phyloP scores from a whole-genome alignment of 2,329 filamentous ascomycete genomes.

The Neurospora sp. region DNA sequence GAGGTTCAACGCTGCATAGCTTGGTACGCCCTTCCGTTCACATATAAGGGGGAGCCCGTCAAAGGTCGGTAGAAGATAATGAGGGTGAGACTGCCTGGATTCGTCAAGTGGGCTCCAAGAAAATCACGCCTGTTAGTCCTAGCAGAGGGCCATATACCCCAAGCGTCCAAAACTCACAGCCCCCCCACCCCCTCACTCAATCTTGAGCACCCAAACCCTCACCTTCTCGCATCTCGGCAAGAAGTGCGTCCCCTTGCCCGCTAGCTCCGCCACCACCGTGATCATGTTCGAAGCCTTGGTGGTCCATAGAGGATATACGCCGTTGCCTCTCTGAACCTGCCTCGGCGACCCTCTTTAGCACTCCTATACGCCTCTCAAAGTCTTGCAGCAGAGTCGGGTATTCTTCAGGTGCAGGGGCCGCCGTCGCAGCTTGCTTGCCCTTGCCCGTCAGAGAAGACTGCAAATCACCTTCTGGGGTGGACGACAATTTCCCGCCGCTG shows the following conservation, averaged over 20 bases:
- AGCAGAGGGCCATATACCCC: neutral
- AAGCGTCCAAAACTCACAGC: neutral
- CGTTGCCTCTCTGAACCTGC: conserved; percentile 36
- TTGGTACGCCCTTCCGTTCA: neutral
- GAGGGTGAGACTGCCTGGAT: neutral
- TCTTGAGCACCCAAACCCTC: neutral
- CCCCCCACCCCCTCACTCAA: neutral
- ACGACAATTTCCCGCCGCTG: conserved; percentile 5
- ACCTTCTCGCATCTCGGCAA: neutral
- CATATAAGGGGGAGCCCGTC: neutral
- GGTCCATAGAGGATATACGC: neutral
- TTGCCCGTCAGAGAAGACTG: conserved; percentile 19
- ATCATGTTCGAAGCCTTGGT: neutral
- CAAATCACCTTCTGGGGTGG: conserved; percentile 17
- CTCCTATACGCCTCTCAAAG: conserved; percentile 47
- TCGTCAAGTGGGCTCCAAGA: neutral
- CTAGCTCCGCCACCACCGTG: neutral
- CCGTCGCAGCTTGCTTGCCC: conserved; percentile 22
- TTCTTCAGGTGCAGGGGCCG: conserved; percentile 30
- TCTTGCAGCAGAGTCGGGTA: conserved; percentile 42
- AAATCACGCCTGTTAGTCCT: neutral
- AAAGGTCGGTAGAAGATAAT: neutral
- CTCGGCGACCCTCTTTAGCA: conserved; percentile 43
- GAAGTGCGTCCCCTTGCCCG: neutral
- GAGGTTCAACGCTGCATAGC: neutral